Conservation (phyloP, 129 eudicot genomes). For the Oenanthe sinensis region DNA sequence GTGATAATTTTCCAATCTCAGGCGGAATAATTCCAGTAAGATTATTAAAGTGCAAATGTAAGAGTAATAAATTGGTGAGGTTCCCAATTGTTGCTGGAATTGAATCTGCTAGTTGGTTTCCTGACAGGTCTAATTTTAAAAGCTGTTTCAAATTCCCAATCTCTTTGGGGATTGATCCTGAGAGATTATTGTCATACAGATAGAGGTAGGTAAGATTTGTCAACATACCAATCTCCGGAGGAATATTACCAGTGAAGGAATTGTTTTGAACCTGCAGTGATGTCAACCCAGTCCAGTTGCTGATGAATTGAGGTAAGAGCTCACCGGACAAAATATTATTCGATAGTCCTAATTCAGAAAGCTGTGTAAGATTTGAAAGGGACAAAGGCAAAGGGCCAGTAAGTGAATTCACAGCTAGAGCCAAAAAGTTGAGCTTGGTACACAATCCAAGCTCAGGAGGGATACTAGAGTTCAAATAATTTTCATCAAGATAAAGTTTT, state of each 20-base stretch:
- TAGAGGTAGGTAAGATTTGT: conserved; percentile 36
- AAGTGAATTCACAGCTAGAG: conserved; percentile 47
- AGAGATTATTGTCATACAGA: conserved; percentile 40
- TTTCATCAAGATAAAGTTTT: conserved; percentile 35
- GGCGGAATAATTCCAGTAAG: conserved; percentile 57
- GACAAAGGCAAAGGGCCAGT: conserved; percentile 51
- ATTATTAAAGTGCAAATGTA: conserved; percentile 46
- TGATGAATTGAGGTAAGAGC: conserved; percentile 33
- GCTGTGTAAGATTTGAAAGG: conserved; percentile 40
- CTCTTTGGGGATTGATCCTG: conserved; percentile 54
- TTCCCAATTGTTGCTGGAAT: conserved; percentile 55
- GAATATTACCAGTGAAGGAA: conserved; percentile 39
- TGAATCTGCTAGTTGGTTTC: conserved; percentile 43
- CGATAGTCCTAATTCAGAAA: conserved; percentile 41
- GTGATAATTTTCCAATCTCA: conserved; percentile 50
- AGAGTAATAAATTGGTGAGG: conserved; percentile 22
- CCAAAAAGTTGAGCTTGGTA: conserved; percentile 43
- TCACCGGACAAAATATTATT: conserved; percentile 60
- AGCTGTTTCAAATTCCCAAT: conserved; percentile 43
- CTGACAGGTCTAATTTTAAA: conserved; percentile 35
- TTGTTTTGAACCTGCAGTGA: conserved; percentile 64
- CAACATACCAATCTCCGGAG: conserved; percentile 49
- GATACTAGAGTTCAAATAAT: conserved; percentile 42
- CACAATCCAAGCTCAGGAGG: conserved; percentile 65
- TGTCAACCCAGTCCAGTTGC: conserved; percentile 44